Evolutionary conservation across 345 rosid genomes (phyloP).

Genomic region (Kandelia obovata): DNA sequence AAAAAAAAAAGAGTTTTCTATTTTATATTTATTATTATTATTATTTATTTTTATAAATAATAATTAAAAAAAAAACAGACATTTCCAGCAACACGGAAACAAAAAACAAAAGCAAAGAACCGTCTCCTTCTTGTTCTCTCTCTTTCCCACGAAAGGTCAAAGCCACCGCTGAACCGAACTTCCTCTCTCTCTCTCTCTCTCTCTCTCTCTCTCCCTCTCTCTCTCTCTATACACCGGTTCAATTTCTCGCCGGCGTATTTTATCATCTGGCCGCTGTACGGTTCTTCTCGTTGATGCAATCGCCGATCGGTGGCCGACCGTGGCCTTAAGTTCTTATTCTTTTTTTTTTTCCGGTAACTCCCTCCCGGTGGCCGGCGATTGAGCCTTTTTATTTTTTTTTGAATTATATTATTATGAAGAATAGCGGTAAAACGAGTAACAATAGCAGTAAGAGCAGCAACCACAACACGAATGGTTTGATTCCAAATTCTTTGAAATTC

Average conservation of each 20-base stretch:
- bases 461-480: constrained; percentile 40
- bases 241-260: constrained; percentile 4
- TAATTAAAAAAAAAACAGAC: neutral
- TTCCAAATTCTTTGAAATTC: constrained; percentile 78
- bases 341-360: constrained; percentile 39
- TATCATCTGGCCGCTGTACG: neutral
- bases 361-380: constrained; percentile 47
- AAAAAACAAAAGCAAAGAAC: constrained; percentile 31
- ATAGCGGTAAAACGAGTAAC: constrained; percentile 32
- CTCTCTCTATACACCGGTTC: neutral
- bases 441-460: constrained; percentile 25
- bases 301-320: constrained; percentile 30
- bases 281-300: constrained; percentile 36
- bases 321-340: neutral
- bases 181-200: neutral
- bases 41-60: too few relatives aligned
- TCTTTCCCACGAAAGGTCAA: constrained; percentile 26
- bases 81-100: constrained; percentile 14
- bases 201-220: constrained; percentile 1
- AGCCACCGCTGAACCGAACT: constrained; percentile 27
- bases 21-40: neutral
- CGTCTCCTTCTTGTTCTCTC: constrained; percentile 29
- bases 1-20: neutral
- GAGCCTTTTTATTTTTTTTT: constrained; percentile 7
- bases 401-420: constrained; percentile 54